phyloP scores from a whole-genome alignment of 495 filamentous ascomycete species.

The Neurospora africana region DNA sequence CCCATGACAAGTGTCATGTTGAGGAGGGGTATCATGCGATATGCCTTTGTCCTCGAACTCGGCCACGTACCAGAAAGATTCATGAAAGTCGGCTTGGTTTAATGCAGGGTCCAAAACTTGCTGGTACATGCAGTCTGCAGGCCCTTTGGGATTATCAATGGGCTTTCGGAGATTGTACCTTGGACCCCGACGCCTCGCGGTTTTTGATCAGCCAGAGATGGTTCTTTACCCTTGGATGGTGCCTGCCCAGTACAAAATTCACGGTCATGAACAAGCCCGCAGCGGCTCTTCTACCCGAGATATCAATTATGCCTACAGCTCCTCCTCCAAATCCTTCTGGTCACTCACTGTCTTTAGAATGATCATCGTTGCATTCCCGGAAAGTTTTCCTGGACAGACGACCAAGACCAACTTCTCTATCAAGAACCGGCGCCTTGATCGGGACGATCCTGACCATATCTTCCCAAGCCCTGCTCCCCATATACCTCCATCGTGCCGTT shows the following conservation, averaged over 20 bases:
- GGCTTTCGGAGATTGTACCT: background rate
- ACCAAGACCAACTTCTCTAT: background rate
- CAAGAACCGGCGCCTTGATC: background rate
- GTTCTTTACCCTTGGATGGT: background rate
- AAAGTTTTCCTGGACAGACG: background rate
- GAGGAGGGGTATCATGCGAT: background rate
- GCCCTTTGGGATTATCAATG: background rate
- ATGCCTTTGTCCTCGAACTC: background rate
- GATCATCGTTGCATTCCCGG: background rate
- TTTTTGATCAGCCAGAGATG: background rate
- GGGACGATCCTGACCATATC: background rate
- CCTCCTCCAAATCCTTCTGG: background rate
- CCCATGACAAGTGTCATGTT: background rate
- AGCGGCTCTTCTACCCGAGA: background rate
- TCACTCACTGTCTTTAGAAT: background rate
- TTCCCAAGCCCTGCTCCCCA: background rate
- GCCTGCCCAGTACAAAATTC: background rate
- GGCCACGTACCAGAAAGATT: background rate
- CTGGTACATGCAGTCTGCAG: background rate
- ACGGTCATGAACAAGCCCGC: background rate
- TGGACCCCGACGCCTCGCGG: background rate
- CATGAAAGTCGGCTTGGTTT: background rate
- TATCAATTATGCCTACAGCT: background rate
- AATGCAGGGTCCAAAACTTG: background rate
- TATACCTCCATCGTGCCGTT: background rate